Conservation (phyloP, 2,329 filamentous ascomycete genomes). For the Lomentospora prolificans region DNA sequence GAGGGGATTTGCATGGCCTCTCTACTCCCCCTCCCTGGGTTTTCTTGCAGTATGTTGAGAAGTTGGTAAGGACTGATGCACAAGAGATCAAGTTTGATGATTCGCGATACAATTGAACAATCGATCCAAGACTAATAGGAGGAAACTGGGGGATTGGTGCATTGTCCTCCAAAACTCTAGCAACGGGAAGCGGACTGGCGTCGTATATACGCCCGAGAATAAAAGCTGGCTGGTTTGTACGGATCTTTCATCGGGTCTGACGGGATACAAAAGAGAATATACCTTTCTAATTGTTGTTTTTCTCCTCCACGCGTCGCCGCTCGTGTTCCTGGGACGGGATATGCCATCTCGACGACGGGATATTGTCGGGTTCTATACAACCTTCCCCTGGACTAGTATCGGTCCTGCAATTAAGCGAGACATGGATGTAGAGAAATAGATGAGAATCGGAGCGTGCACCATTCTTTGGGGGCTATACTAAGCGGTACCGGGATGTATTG, state of each 20-base stretch:
- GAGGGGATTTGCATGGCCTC: too few relatives aligned
- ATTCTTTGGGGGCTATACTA: too few relatives aligned
- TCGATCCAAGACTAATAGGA: background rate
- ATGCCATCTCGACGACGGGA: too few relatives aligned
- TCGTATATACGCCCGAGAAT: background rate
- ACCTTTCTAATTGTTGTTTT: background rate
- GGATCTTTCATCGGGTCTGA: background rate
- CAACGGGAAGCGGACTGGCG: too few relatives aligned
- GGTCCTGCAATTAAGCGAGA: background rate
- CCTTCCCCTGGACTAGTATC: background rate
- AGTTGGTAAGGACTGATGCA: too few relatives aligned
- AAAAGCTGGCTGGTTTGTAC: background rate
- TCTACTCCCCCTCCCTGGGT: too few relatives aligned
- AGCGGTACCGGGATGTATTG: background rate
- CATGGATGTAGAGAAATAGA: background rate
- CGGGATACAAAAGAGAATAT: background rate
- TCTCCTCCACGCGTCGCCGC: background rate
- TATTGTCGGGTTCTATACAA: background rate
- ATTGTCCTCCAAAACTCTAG: too few relatives aligned
- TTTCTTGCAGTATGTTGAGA: too few relatives aligned
- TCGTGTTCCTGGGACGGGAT: too few relatives aligned
- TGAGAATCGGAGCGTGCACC: background rate
- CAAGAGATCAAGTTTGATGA: background rate
- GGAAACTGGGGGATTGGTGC: background rate
- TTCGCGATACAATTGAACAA: background rate